Base-by-base conservation (phyloP, 495 filamentous ascomycete genomes). In the Hyaloscypha variabilis region DNA sequence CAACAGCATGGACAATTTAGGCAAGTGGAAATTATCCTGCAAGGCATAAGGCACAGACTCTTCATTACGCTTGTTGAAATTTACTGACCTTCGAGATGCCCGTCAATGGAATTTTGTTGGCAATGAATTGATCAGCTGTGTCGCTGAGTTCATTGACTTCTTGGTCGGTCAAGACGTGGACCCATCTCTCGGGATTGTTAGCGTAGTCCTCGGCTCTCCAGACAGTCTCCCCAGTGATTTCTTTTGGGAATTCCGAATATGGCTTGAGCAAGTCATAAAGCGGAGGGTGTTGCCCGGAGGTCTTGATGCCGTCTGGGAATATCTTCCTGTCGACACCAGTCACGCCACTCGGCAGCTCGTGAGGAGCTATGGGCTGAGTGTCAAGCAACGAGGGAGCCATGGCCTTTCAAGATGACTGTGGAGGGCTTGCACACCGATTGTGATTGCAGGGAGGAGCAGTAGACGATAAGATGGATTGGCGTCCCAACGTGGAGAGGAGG, bases 221-320 rank as follows among this genome's bases (percentile, higher is more conserved):
- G 46, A 93, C 86, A 0, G 91, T 95, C 8, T 85, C 85, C 6
- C 91, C 92, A 6, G 83, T 79, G 66, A 95, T 92, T 29, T 85
- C 76, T 56, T 87, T 85, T 21, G 93, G 92, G 72, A 95, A 96
- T 28, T 82, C 81, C 2, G 82, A 78, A 73, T 93, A 97, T 0
- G 90, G 86, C 31, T 77, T 79, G 14, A 97, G 75, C 49, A 81
- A 72, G 24, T 87, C 80, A 73, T 88, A 90, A 10, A 91, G 73
- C 2, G 93, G 93, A 3, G 87, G 82, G 64, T 93, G 90, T 75
- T 97, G 93, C 52, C 93, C 93, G 3, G 89, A 91, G 24, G 91
- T 93, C 72, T 88, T 78, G 67, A 82, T 79, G 46, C 79, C 78
- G 58, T 82, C 79, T 17, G 78, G 79, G 72, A 80, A 82, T 62